A percentile compares a stretch with the other conserved stretches of the same genome.
Conservation (phyloP, 1,139 yeast genomes). For the Sugiyamaella paludigena region DNA sequence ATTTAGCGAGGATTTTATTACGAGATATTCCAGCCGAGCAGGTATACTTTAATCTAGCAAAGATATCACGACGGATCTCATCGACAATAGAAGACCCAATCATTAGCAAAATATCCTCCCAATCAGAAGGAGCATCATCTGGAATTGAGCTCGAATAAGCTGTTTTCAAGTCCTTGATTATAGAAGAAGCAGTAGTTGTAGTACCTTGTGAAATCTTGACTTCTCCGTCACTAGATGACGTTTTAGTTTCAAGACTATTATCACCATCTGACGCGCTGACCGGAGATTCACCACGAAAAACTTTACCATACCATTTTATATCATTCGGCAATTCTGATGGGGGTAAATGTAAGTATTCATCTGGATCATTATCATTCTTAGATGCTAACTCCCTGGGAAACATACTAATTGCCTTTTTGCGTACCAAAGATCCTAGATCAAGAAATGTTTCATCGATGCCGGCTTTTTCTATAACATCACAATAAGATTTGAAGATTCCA, state of each 20-base stretch:
- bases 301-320: slow-evolving; percentile 35
- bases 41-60: slow-evolving; percentile 63
- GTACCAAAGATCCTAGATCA: slow-evolving; percentile 66
- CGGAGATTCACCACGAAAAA: slow-evolving; percentile 22
- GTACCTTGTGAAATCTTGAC: too few species aligned
- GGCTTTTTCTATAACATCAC: slow-evolving; percentile 69
- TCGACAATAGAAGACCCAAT: slow-evolving; percentile 62
- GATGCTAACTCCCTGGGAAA: slow-evolving; percentile 39
- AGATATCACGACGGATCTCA: slow-evolving; percentile 54
- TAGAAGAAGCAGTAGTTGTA: too few species aligned
- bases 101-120: slow-evolving; percentile 79
- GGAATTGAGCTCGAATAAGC: slow-evolving; percentile 2
- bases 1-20: slow-evolving; percentile 74
- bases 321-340: slow-evolving; percentile 38
- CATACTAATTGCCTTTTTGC: slow-evolving; percentile 35
- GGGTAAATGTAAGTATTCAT: slow-evolving; percentile 30
- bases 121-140: slow-evolving; percentile 45
- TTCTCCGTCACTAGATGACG: not conserved
- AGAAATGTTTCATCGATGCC: slow-evolving; percentile 92
- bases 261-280: slow-evolving; percentile 20
- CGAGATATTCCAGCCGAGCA: slow-evolving; percentile 88
- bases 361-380: slow-evolving; percentile 30
- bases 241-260: slow-evolving; percentile 9
- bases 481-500: slow-evolving; percentile 49
- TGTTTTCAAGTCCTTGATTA: not conserved